Evolutionary conservation across 176 grass and related monocot genomes (phyloP), one percentile per base, ranked within the genome.

Genomic region (Dendrocalamus sinicus): DNA sequence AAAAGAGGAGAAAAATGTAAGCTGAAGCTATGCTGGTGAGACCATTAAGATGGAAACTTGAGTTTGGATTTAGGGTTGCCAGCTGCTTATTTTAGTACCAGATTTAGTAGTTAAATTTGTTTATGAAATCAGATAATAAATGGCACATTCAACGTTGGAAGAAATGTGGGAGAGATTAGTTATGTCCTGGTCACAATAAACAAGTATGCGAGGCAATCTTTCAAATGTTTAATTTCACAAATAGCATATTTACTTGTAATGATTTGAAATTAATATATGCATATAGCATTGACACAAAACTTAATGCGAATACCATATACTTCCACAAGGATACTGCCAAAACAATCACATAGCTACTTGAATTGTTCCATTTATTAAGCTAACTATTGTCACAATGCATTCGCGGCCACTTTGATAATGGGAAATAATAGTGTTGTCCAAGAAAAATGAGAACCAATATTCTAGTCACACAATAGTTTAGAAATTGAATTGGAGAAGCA

Each of bases 221-320:
- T 76, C 37, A 1, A 32, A 57, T 68, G 26, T 41, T 39, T 79
- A 23, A 45, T 58, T 48, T 67, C 52, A 61, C 67, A 90, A 28
- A 52, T 61, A 77, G 11, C 46, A 58, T 72, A 55, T 39, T 81
- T 59, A 28, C 67, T 77, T 61, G 14, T 30, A 43, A 50, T 69
- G 86, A 85, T 73, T 88, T 81, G 41, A 89, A 90, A 55, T 89
- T 89, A 52, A 86, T 88, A 84, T 88, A 91, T 90, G 82, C 15
- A 62, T 54, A 79, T 44, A 76, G 12, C 47, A 83, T 37, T 70
- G 59, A 81, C 52, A 90, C 19, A 77, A 19, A 23, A 62, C 40
- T 43, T 67, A 60, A 79, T 53, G 59, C 6, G 37, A 37, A 62
- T 53, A 83, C 43, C 70, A 15, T 61, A 82, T 72, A 39, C 24